These are phyloP conservation scores for Ballota nigra DNA, from an alignment of 257 asterid species.

Conservation along the genomic window DNA sequence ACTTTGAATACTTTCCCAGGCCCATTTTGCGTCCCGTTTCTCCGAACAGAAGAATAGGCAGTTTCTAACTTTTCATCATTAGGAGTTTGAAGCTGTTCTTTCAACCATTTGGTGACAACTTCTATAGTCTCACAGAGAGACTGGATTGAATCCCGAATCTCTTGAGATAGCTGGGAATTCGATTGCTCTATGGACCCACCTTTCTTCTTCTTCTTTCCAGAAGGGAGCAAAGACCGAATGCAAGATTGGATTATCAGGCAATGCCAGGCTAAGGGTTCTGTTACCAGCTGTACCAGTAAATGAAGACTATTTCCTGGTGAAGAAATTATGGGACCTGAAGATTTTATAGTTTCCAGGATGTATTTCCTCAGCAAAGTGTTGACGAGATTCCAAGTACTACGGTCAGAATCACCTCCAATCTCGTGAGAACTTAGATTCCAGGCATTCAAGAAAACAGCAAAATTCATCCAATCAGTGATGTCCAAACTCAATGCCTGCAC, in stretches of 20 bases:
- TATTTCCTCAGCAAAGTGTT: slow-evolving; percentile 56
- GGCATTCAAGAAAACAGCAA: slow-evolving; percentile 77
- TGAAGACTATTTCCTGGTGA: slow-evolving; percentile 73
- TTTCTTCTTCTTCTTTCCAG: slow-evolving; percentile 93
- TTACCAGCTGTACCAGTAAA: slow-evolving; percentile 62
- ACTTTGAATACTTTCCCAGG: slow-evolving; percentile 63
- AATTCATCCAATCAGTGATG: slow-evolving; percentile 77
- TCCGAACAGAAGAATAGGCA: slow-evolving; percentile 48
- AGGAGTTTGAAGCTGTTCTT: slow-evolving; percentile 48
- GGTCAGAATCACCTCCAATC: slow-evolving; percentile 32
- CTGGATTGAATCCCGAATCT: slow-evolving; percentile 52
- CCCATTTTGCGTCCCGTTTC: slow-evolving; percentile 33
- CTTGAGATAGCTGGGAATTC: slow-evolving; percentile 39
- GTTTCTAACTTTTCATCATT: slow-evolving; percentile 45
- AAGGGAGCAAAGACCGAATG: slow-evolving; percentile 55
- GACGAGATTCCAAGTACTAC: slow-evolving; percentile 64
- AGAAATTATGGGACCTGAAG: slow-evolving; percentile 48
- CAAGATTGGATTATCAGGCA: slow-evolving; percentile 68
- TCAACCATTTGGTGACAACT: slow-evolving; percentile 59
- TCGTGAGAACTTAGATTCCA: slow-evolving; percentile 72
- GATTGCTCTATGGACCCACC: slow-evolving; percentile 58
- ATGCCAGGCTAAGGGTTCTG: slow-evolving; percentile 96
- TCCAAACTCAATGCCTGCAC: slow-evolving; percentile 55
- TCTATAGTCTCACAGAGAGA: slow-evolving; percentile 58
- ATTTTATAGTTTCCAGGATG: slow-evolving; percentile 48